Conservation (phyloP, 2,329 filamentous ascomycete genomes). For the Aureobasidium pullulans region DNA sequence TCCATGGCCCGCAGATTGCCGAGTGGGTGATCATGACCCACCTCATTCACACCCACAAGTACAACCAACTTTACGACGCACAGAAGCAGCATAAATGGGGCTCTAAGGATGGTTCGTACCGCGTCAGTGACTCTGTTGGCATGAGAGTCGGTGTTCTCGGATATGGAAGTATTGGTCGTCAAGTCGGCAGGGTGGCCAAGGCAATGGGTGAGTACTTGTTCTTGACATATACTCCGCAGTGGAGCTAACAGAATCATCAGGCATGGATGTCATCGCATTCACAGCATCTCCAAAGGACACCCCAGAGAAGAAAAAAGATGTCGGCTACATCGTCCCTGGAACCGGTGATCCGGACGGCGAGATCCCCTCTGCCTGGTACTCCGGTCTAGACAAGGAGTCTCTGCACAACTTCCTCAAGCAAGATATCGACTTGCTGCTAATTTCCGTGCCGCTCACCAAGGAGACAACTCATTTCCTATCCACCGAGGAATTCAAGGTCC, state of each 20-base stretch:
- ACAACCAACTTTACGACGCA: constrained; percentile 47
- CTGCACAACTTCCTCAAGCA: constrained; percentile 48
- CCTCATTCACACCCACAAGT: constrained; percentile 49
- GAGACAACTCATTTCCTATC: constrained; percentile 50
- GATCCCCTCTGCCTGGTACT: constrained; percentile 51
- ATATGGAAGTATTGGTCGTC: constrained; percentile 56
- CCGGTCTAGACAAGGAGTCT: constrained; percentile 44
- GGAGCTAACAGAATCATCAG: no score
- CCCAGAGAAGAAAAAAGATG: constrained; percentile 55
- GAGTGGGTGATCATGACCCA: constrained; percentile 61
- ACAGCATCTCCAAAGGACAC: constrained; percentile 64
- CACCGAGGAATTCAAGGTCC: constrained; percentile 43
- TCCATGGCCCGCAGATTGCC: constrained; percentile 57
- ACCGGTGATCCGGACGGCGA: constrained; percentile 54
- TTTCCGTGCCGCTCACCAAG: constrained; percentile 50
- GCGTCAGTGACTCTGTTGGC: constrained; percentile 48
- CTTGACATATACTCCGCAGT: no score
- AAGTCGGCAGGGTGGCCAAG: constrained; percentile 35
- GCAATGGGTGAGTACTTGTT: constrained; percentile 36
- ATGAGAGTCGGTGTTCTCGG: constrained; percentile 54
- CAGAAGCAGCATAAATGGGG: constrained; percentile 53
- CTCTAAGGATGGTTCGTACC: constrained; percentile 21
- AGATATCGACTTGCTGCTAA: constrained; percentile 50
- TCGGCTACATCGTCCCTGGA: constrained; percentile 59
- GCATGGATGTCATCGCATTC: constrained; percentile 67